Base-by-base conservation (phyloP, 306 rosid species). In the Ormosia emarginata region DNA sequence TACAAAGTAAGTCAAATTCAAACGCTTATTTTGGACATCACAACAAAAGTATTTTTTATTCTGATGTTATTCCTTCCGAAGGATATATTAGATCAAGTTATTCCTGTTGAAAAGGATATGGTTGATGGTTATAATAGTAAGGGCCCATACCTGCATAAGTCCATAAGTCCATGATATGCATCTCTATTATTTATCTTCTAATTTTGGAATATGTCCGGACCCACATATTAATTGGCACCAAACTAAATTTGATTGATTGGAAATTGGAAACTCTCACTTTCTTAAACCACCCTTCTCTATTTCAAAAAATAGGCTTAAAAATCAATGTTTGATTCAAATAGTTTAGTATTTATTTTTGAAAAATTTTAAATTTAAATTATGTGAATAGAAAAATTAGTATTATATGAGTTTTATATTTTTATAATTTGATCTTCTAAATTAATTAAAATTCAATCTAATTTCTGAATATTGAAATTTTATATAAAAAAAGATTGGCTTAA, bases 81-180 rank as follows among this genome's bases (percentile, higher is more conserved):
- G 63, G 50, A 63, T 24, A 70, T 24, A 55, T 29, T 65, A 33
- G 69, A 82, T 73, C 62, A 50, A 74, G 40, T 68, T 80, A 57
- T 80, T 81, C 79, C 57, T 34, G 67, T 61, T 46, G 82, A 84
- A 83, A 87, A 87, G 76, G 88, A 77, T 58, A 87, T 74, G 70
- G 80, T 77, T 66, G 77, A 72, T 59, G 84, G 74, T 40, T 79
- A 30, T 57, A 7, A 67, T 72, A 67, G 71, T 55, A 78, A 59
- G 84, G 79, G 86, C 47, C 79, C 89, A 82, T 78, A 37, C 75
- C 68, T 72, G 1, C 34, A 61, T 50, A 70, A 57, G 32, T 69
- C 70, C 66, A 75, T 10, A 29, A 81, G 52, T 41, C 33, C 18
- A 65, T 46, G 36, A 73, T 82, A 40, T 59, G 71, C 79, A 4